These are phyloP conservation scores for Phlebiopsis flavidoalba DNA, from an alignment of 768 basidiomycete species.

Conservation along the genomic window DNA sequence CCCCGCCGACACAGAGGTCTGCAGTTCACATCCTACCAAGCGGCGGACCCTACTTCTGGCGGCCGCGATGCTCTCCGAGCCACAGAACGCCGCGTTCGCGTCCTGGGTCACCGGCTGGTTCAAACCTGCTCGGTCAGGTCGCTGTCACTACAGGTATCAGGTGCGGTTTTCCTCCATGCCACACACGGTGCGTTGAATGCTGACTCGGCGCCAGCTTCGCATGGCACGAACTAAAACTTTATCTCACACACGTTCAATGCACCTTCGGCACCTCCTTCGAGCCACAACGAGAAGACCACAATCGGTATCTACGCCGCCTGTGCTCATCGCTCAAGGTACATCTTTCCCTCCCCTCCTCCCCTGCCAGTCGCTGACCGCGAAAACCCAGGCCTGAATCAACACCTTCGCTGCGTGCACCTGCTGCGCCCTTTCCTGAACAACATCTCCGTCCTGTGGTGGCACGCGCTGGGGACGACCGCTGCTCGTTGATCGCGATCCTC, in stretches of 20 bases:
- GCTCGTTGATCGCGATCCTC: constrained; percentile 62
- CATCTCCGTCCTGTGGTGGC: constrained; percentile 70
- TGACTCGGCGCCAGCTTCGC: constrained; percentile 40
- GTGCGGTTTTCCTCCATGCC: constrained; percentile 24
- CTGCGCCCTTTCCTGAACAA: constrained; percentile 69
- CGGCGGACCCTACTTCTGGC: constrained; percentile 81
- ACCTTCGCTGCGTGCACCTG: constrained; percentile 66
- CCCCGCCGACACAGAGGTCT: constrained; percentile 28
- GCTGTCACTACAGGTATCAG: constrained; percentile 74
- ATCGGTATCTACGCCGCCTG: constrained; percentile 68
- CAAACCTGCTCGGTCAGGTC: constrained; percentile 69
- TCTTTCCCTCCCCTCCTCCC: neutral
- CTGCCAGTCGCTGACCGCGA: neutral
- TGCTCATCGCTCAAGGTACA: constrained; percentile 61
- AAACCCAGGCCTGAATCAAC: constrained; percentile 58
- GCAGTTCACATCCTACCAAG: constrained; percentile 64
- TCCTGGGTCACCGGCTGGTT: constrained; percentile 79
- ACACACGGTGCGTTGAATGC: neutral
- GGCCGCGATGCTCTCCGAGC: constrained; percentile 58
- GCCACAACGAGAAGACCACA: constrained; percentile 50
- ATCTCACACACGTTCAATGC: constrained; percentile 57
- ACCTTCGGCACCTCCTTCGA: constrained; percentile 57
- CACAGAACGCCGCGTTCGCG: constrained; percentile 53
- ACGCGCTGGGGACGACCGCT: constrained; percentile 66
- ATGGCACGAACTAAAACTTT: constrained; percentile 63